Conservation (phyloP, 306 rosid genomes). For the Abrus pulchellus region DNA sequence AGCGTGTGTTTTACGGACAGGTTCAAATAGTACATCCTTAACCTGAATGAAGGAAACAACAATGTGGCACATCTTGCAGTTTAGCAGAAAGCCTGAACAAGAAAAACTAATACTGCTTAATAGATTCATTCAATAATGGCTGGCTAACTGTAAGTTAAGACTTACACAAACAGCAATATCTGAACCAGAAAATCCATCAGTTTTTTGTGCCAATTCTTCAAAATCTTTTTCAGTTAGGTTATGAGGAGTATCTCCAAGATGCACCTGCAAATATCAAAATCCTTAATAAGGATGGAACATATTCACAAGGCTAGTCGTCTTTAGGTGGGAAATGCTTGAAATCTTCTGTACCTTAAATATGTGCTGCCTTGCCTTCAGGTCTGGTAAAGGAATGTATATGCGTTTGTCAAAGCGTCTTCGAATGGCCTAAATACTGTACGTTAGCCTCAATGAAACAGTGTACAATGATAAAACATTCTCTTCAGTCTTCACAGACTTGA, state of each 20-base stretch:
- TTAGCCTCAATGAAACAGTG: constrained; percentile 25
- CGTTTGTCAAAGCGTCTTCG: constrained; percentile 89
- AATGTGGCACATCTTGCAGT: not conserved
- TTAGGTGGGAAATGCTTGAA: not conserved
- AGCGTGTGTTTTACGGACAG: constrained; percentile 83
- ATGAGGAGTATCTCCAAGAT: constrained; percentile 87
- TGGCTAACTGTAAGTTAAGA: not conserved
- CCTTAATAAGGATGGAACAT: not conserved
- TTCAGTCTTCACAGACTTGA: constrained; percentile 22
- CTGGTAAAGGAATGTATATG: constrained; percentile 84
- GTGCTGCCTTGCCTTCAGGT: constrained; percentile 75
- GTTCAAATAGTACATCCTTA: constrained; percentile 86
- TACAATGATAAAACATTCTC: not conserved
- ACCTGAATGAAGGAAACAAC: constrained; percentile 54
- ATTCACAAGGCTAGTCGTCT: not conserved
- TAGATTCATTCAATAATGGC: not conserved
- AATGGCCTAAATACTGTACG: constrained; percentile 67
- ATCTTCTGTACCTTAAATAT: constrained; percentile 71
- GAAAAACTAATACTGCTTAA: not conserved
- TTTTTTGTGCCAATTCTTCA: constrained; percentile 68
- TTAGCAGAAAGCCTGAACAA: not conserved
- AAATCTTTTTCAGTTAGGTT: constrained; percentile 78
- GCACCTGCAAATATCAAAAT: constrained; percentile 58
- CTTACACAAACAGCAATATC: constrained; percentile 90
- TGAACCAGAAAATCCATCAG: constrained; percentile 84